phyloP scores from a whole-genome alignment of 1,284 basidiomycete genomes.

The Pseudozyma sp. region DNA sequence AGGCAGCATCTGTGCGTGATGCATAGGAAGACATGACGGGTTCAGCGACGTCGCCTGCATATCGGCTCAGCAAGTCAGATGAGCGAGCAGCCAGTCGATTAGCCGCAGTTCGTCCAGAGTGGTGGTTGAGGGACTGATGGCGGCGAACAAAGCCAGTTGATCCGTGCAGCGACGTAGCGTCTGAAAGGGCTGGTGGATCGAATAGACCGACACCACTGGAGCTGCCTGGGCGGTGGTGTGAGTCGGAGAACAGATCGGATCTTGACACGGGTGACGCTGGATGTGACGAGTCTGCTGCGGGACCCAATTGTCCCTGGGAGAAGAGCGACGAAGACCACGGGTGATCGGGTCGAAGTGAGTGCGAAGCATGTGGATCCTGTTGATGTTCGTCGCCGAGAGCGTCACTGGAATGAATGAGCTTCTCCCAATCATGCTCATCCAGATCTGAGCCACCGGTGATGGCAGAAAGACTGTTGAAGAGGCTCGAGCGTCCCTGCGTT shows the following conservation, averaged over 20 bases:
- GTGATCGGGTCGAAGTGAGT: constrained; percentile 8
- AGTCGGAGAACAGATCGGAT: constrained; percentile 16
- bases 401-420: constrained; percentile 49
- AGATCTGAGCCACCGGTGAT: constrained; percentile 55
- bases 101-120: constrained; percentile 33
- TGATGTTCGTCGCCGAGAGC: constrained; percentile 50
- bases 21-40: constrained; percentile 18
- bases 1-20: constrained; percentile 24
- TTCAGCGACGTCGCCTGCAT: constrained; percentile 12
- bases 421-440: constrained; percentile 63
- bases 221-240: constrained; percentile 26
- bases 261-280: constrained; percentile 36
- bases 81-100: constrained; percentile 40
- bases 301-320: constrained; percentile 13
- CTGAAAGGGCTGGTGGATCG: constrained; percentile 31
- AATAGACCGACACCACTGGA: constrained; percentile 15
- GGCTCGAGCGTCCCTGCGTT: constrained; percentile 35
- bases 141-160: constrained; percentile 42
- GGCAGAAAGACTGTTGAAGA: constrained; percentile 57
- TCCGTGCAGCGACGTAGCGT: constrained; percentile 19
- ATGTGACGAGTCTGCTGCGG: constrained; percentile 18
- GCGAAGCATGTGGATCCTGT: constrained; percentile 23
- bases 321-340: constrained; percentile 44
- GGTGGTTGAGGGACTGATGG: constrained; percentile 61
- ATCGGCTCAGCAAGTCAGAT: constrained; percentile 18